phyloP scores from a whole-genome alignment of 441 rosid genomes.

The Gossypium trilobum region DNA sequence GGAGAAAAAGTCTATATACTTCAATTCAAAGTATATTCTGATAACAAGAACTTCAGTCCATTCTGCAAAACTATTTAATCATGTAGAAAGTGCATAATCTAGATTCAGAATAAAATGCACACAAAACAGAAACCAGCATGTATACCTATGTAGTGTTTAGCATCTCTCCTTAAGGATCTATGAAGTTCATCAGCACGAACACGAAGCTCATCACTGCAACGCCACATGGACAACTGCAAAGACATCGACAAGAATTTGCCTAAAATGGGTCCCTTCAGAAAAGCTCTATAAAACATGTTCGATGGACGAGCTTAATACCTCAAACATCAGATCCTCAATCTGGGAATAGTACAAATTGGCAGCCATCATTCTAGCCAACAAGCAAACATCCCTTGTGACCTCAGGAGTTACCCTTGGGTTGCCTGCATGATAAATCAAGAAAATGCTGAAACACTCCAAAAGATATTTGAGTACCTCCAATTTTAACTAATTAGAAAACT shows the following conservation, averaged over 20 bases:
- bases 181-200: constrained; percentile 59
- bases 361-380: constrained; percentile 75
- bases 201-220: constrained; percentile 86
- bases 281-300: neutral
- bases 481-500: neutral
- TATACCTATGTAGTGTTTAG: constrained; percentile 91
- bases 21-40: neutral
- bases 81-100: neutral
- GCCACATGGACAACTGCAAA: constrained; percentile 95
- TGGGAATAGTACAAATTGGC: constrained; percentile 59
- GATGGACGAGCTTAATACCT: constrained; percentile 29
- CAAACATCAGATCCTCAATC: constrained; percentile 67
- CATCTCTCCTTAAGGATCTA: constrained; percentile 54
- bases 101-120: neutral
- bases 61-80: neutral
- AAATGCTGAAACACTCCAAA: neutral
- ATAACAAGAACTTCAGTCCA: neutral
- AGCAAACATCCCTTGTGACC: constrained; percentile 69
- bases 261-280: neutral
- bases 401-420: constrained; percentile 69
- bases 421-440: constrained; percentile 25
- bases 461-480: neutral
- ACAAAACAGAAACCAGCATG: neutral
- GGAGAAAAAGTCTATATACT: neutral
- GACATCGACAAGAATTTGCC: constrained; percentile 8